Percentiles rank a stretch among this genome's conserved stretches.
These are phyloP conservation scores for Diaporthe citri DNA, from an alignment of 2,329 filamentous ascomycete genomes.

Conservation along the genomic window DNA sequence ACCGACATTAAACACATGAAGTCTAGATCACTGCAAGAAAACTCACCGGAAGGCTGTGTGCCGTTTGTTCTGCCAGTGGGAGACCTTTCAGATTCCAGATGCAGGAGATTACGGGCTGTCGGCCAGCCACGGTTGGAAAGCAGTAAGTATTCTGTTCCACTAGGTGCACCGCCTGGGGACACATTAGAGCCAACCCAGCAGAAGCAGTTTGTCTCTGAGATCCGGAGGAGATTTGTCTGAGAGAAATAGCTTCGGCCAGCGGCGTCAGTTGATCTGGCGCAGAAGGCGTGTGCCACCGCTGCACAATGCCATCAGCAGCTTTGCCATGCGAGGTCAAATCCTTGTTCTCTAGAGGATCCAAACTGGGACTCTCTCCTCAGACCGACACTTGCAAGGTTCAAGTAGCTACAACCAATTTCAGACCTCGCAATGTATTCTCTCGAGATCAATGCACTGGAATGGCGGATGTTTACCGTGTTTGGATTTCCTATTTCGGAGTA, in stretches of 20 bases:
- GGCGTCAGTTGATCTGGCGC: background rate
- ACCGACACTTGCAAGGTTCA: background rate
- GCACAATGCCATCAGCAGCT: background rate
- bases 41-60: background rate
- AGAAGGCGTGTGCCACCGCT: background rate
- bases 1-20: background rate
- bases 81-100: background rate
- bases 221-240: background rate
- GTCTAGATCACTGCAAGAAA: background rate
- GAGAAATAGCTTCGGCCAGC: background rate
- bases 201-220: background rate
- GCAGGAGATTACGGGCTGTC: background rate
- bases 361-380: background rate
- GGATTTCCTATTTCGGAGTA: slow-evolving; percentile 13
- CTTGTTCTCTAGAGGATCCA: background rate
- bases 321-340: background rate
- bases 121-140: background rate
- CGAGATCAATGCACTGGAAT: background rate
- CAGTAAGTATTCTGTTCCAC: background rate
- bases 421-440: no score
- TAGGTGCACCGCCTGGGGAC: background rate
- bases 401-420: background rate
- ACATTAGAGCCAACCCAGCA: background rate
- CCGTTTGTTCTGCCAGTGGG: background rate
- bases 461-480: background rate